Evolutionary conservation across 345 rosid species (phyloP), one percentile per base, ranked within the genome.

Genomic region (Rubroshorea leprosula): DNA sequence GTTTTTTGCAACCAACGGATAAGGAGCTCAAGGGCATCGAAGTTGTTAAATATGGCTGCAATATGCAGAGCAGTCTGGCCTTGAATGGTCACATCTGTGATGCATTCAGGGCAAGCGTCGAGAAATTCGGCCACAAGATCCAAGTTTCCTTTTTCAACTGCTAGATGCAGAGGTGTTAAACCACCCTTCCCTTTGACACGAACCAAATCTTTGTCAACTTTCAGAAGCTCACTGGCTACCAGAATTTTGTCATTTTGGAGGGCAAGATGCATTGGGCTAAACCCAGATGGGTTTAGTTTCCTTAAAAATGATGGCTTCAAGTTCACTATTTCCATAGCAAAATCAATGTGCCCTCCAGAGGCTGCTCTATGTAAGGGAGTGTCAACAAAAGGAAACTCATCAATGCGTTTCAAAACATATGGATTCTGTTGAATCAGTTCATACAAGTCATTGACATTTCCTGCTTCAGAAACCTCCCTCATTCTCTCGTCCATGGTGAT

Each of bases 361-460:
- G 67, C 70, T n/a, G 78, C 57, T 11, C 18, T 1, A n/a, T 70
- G 78, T 19, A 74, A 57, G 16, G 70, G 75, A 16, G 70, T 70
- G 2, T 60, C 58, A 3, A 39, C 13, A 5, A 70, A 74, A 5
- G 78, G 69, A 0, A 27, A 19, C 23, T 56, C 17, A 18, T 74
- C 69, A 3, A 70, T 60, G 0, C 2, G 24, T 0, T 47, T 57
- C 3, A 74, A 35, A 22, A 58, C 2, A 18, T 31, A 2, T 5
- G 63, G 64, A 20, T 69, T n/a, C 4, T 54, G 7, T 3, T 23
- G 15, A 46, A 64, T 64, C 14, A 43, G 2, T 41, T 22, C 57
- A 15, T 64, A 58, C 19, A 68, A 35, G 16, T 18, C 43, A 22
- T 56, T 18, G 5, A 62, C 21, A 41, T 74, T 24, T 43, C 64